phyloP scores from a whole-genome alignment of 441 rosid species.

The Gossypium laxum region DNA sequence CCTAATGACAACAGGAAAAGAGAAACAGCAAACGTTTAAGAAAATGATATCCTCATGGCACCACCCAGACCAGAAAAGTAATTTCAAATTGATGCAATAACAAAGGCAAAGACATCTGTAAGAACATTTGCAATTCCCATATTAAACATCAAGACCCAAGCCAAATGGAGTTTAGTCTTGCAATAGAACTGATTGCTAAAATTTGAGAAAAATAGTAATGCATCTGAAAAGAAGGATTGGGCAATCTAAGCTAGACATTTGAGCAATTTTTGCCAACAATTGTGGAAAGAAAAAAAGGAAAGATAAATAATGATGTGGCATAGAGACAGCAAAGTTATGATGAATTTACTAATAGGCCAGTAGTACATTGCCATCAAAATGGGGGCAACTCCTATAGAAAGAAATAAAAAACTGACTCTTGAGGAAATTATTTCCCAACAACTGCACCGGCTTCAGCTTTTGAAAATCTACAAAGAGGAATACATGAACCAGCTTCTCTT shows the following conservation, averaged over 20 bases:
- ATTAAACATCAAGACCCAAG: neutral
- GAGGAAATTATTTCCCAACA: constrained; percentile 4
- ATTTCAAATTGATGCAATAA: neutral
- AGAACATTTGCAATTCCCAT: constrained; percentile 2
- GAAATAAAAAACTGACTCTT: neutral
- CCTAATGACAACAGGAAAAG: neutral
- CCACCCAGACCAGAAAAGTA: constrained; percentile 4
- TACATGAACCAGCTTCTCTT: neutral
- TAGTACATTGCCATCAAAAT: neutral
- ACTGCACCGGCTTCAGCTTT: neutral
- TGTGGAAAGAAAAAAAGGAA: neutral
- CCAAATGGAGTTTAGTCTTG: neutral
- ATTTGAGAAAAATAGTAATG: neutral
- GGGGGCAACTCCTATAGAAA: neutral
- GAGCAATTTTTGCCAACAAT: neutral
- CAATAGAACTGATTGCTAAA: neutral
- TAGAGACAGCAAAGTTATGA: neutral
- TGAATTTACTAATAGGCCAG: neutral
- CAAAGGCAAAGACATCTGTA: neutral
- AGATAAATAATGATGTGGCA: neutral
- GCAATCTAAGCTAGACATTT: neutral
- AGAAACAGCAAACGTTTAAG: neutral
- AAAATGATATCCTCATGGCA: neutral
- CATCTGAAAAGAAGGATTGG: neutral
- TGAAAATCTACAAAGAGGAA: neutral